Percentiles rank a stretch among this genome's conserved stretches.
Evolutionary conservation across 2,329 filamentous ascomycete genomes (phyloP).

Genomic region (Hirsutella thompsonii): DNA sequence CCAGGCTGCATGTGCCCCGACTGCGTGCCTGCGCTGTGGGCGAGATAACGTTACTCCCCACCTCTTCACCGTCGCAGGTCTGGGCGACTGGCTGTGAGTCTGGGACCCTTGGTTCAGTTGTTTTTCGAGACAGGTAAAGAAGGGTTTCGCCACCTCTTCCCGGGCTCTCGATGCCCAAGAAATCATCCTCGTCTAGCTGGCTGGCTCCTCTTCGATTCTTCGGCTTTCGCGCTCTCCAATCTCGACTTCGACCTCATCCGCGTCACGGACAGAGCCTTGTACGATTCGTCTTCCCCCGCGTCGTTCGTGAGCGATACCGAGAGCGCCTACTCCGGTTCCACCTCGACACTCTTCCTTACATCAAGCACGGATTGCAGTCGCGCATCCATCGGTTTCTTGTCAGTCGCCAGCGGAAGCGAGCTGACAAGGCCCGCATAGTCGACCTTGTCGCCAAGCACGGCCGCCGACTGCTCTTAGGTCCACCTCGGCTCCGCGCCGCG

Average conservation of each 20-base stretch:
- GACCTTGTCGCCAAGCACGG: constrained; percentile 27
- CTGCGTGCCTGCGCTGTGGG: neutral
- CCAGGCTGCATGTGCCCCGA: constrained; percentile 4
- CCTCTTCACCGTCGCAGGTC: too few species aligned
- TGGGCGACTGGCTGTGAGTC: too few species aligned
- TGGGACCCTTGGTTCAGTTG: too few species aligned
- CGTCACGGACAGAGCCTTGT: constrained; percentile 38
- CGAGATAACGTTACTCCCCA: neutral
- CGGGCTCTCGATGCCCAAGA: neutral
- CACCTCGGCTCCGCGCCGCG: constrained; percentile 6
- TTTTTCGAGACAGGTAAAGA: too few species aligned
- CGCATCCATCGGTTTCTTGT: constrained; percentile 66
- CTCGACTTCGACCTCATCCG: constrained; percentile 12
- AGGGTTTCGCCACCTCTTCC: neutral
- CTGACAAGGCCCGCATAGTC: constrained; percentile 32
- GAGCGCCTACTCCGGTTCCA: constrained; percentile 57
- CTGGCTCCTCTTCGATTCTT: constrained; percentile 33
- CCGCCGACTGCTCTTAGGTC: constrained; percentile 32
- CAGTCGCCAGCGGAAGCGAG: constrained; percentile 43
- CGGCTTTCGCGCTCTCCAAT: constrained; percentile 16
- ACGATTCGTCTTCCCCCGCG: constrained; percentile 55
- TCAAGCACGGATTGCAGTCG: constrained; percentile 60
- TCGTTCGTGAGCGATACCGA: constrained; percentile 47
- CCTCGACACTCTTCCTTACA: constrained; percentile 58
- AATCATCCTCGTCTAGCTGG: constrained; percentile 12